phyloP scores from a whole-genome alignment of 2,329 filamentous ascomycete species.

The Pyrenophora tritici-repentis region DNA sequence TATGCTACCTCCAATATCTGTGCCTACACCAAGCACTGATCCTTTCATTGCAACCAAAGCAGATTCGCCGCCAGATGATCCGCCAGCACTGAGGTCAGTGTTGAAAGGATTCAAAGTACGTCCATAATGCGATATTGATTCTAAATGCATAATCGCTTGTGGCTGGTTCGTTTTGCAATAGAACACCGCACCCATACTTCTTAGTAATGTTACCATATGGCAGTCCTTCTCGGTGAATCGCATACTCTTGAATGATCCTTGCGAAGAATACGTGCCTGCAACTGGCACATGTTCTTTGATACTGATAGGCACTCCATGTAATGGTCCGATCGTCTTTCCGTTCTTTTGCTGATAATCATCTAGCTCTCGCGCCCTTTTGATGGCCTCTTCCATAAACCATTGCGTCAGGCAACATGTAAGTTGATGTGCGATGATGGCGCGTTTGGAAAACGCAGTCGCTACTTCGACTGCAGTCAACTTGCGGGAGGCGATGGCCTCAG shows the following conservation, averaged over 20 bases:
- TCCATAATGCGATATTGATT: slow-evolving; percentile 60
- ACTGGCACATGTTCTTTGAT: slow-evolving; percentile 58
- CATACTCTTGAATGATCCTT: slow-evolving; percentile 56
- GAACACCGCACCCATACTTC: slow-evolving; percentile 59
- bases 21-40: slow-evolving; percentile 27
- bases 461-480: slow-evolving; percentile 50
- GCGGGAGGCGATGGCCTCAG: slow-evolving; percentile 45
- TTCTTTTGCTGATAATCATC: slow-evolving; percentile 52
- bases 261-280: slow-evolving; percentile 59
- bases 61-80: slow-evolving; percentile 47
- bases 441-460: slow-evolving; percentile 28
- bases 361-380: slow-evolving; percentile 23
- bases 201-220: slow-evolving; percentile 59
- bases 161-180: slow-evolving; percentile 59
- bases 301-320: slow-evolving; percentile 59
- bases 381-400: slow-evolving; percentile 29
- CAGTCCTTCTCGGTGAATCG: slow-evolving; percentile 58
- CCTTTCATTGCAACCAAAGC: slow-evolving; percentile 29
- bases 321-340: slow-evolving; percentile 30
- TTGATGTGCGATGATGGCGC: slow-evolving; percentile 26
- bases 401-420: slow-evolving; percentile 24
- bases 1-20: slow-evolving; percentile 34
- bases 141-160: slow-evolving; percentile 57
- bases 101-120: slow-evolving; percentile 53
- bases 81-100: slow-evolving; percentile 52